Percentiles rank a stretch among this genome's conserved stretches.
These are phyloP conservation scores for Aspergillus costaricaensis DNA, from an alignment of 2,329 filamentous ascomycete genomes.

Conservation along the genomic window DNA sequence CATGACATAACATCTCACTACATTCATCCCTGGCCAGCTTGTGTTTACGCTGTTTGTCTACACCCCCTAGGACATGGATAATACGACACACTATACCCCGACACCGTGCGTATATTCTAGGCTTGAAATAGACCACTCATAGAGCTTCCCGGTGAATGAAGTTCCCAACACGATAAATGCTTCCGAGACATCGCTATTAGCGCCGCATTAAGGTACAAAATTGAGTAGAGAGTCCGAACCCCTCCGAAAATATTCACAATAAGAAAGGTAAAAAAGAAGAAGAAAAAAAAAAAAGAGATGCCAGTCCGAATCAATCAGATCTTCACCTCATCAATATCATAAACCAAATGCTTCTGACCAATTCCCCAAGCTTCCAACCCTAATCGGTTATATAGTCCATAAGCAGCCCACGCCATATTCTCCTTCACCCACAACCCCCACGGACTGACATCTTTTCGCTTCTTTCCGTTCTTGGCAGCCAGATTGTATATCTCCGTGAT, in stretches of 20 bases:
- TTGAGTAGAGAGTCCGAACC: background rate
- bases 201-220: background rate
- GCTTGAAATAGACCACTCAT: background rate
- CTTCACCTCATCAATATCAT: slow-evolving; percentile 32
- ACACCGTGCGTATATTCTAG: background rate
- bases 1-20: slow-evolving; percentile 1
- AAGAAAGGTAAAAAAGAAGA: background rate
- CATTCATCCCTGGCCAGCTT: background rate
- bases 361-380: slow-evolving; percentile 24
- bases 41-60: background rate
- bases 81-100: background rate
- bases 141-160: background rate
- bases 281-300: background rate
- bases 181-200: background rate
- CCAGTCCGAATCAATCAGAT: background rate
- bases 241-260: background rate
- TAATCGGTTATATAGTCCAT: slow-evolving; percentile 22
- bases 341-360: slow-evolving; percentile 29
- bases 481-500: slow-evolving; percentile 28
- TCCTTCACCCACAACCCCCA: slow-evolving; percentile 34
- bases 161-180: background rate
- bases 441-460: slow-evolving; percentile 26
- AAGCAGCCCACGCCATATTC: slow-evolving; percentile 14
- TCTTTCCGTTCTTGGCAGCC: slow-evolving; percentile 27
- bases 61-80: background rate